Percentiles rank a stretch among this genome's conserved stretches.
Evolutionary conservation across 1,284 basidiomycete genomes (phyloP).

Genomic region (Leccinum proliferum): DNA sequence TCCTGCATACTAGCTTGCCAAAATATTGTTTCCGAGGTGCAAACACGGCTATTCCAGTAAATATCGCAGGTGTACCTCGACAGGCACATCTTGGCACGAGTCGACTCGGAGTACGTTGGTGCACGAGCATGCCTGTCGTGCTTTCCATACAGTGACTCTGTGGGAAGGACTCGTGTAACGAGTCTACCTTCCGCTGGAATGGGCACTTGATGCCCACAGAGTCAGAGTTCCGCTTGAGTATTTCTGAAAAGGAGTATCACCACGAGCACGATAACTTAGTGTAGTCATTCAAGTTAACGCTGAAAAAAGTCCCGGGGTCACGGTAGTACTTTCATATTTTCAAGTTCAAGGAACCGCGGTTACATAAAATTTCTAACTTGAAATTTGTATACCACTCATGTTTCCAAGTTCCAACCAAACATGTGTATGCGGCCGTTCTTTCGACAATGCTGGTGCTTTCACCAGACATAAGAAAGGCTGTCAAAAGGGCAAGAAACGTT

Average conservation of each 20-base stretch:
- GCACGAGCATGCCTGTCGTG: conserved; percentile 21
- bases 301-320: no score
- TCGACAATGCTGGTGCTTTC: neutral
- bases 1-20: conserved; percentile 48
- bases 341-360: no score
- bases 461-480: neutral
- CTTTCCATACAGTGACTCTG: neutral
- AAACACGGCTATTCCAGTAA: conserved; percentile 58
- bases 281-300: no score
- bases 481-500: neutral
- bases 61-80: conserved; percentile 49
- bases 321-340: no score
- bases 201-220: conserved; percentile 25
- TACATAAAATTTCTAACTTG: neutral
- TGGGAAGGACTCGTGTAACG: neutral
- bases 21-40: conserved; percentile 54
- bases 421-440: neutral
- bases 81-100: conserved; percentile 34
- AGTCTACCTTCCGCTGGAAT: conserved; percentile 46
- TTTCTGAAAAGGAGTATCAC: conserved; percentile 43
- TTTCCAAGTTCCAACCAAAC: neutral
- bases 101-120: conserved; percentile 38
- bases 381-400: neutral
- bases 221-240: conserved; percentile 43
- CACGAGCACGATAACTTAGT: conserved; percentile 40